A percentile compares a stretch with the other conserved stretches of the same genome.
Conservation (phyloP, 148 eudicot genomes). For the Bassia scoparia region DNA sequence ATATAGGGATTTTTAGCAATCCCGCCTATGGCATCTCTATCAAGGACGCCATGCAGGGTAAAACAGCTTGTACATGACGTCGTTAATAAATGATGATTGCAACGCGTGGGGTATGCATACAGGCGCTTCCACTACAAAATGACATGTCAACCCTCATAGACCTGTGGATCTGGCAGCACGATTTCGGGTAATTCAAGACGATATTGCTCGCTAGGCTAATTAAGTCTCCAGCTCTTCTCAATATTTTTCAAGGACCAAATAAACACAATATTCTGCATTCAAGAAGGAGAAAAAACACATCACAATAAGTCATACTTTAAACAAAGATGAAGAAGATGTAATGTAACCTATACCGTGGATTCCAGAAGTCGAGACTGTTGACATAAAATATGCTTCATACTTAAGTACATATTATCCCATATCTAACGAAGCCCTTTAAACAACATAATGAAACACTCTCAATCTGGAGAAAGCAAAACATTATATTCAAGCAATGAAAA, state of each 20-base stretch:
- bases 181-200: slow-evolving; percentile 89
- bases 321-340: background rate
- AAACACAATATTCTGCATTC: slow-evolving; percentile 92
- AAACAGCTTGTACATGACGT: slow-evolving; percentile 82
- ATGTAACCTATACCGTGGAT: too few species aligned
- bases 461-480: too few species aligned
- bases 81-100: slow-evolving; percentile 71
- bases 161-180: slow-evolving; percentile 98
- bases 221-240: slow-evolving; percentile 91
- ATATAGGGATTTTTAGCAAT: slow-evolving; percentile 85
- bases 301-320: background rate
- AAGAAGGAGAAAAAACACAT: background rate
- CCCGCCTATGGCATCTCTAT: slow-evolving; percentile 96
- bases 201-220: slow-evolving; percentile 84
- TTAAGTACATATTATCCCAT: background rate
- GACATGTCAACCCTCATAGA: slow-evolving; percentile 99
- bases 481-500: too few species aligned
- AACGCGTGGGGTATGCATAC: slow-evolving; percentile 74
- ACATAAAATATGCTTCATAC: background rate
- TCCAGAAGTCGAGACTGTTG: background rate
- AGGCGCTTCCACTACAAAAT: slow-evolving; percentile 92
- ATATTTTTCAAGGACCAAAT: slow-evolving; percentile 97
- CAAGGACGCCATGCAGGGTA: slow-evolving; percentile 92
- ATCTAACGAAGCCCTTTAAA: too few species aligned
- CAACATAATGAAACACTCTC: too few species aligned